These are phyloP conservation scores for Haberlea rhodopensis DNA, from an alignment of 257 asterid genomes.

Conservation along the genomic window DNA sequence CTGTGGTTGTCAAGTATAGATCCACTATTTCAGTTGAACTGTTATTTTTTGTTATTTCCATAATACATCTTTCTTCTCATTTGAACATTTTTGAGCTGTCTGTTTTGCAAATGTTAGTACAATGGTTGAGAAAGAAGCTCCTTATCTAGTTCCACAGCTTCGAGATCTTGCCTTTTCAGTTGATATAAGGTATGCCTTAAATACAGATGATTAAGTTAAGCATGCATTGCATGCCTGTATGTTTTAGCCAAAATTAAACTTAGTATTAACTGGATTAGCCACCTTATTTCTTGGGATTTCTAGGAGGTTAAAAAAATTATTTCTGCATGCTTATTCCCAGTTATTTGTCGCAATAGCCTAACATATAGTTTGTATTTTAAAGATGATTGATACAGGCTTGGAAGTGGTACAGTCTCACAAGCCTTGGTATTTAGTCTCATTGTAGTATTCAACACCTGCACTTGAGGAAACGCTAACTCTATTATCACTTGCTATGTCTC, in stretches of 20 bases:
- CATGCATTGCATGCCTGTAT: neutral
- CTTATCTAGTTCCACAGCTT: constrained; percentile 79
- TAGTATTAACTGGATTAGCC: neutral
- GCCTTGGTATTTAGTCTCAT: neutral
- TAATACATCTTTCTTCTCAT: constrained; percentile 3
- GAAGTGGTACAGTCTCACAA: neutral
- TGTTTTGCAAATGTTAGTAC: constrained; percentile 55
- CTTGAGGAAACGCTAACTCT: neutral
- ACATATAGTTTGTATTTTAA: neutral
- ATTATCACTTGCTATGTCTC: neutral
- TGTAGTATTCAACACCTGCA: neutral
- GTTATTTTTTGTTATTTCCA: constrained; percentile 5
- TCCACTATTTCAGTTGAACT: constrained; percentile 13
- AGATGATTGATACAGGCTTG: neutral
- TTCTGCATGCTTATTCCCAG: neutral
- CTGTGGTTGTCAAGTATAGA: constrained; percentile 76
- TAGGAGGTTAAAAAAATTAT: constrained; percentile 6
- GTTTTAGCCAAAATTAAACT: neutral
- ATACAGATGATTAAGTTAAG: neutral
- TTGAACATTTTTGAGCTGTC: constrained; percentile 17
- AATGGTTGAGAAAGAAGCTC: constrained; percentile 70
- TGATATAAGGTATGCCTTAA: constrained; percentile 56
- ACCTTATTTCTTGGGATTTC: neutral
- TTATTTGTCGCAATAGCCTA: neutral
- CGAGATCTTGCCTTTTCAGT: constrained; percentile 97